Base-by-base conservation (phyloP, 805 yeast species). In the Candida qinlingensis region DNA sequence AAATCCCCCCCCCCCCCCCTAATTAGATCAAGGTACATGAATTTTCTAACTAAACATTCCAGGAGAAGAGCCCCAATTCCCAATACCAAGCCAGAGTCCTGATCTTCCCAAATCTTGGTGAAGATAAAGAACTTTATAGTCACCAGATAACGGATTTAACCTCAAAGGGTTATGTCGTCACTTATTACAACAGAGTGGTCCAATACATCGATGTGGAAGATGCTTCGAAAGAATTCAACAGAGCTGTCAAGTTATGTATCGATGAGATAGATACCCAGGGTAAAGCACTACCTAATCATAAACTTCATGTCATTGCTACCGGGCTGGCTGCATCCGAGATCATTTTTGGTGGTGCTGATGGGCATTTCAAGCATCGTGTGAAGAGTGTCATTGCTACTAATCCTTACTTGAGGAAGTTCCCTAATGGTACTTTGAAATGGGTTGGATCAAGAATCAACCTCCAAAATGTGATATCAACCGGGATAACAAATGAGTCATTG, bases 71-170 rank as follows among this genome's bases (percentile, higher is more conserved):
- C 7, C 10, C 29, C 6, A 58, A 54, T 29, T 57, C 51, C 12
- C 37, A 44, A 27, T 48, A 41, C 44, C 48, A 37, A 30, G 60
- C 56, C 1, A 48, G 62, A 12, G 54, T 58, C 3, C 41, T 57
- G n/a, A 47, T 57, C 10, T 45, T 57, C 1, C 56, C 49, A 2
- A 58, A 55, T 37, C 56, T 55, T 4, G 55, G 55, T 4, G 60
- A 58, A 41, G 54, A 52, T 12, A 39, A 49, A 5, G 26, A 28
- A 3, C 41, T 55, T 35, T 58, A 55, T 33, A 31, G 51, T 8
- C 46, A 51, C 12, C 37, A 55, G 11, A 58, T 57, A 5, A 53
- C 51, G 27, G 40, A 47, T 26, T 41, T 58, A 12, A 48, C 55
- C 4, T n/a, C 46, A 5, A 34, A 38, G 5, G 60, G 60, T 5